Conservation (phyloP, 73 alveolate species). For the Stentor coeruleus region DNA sequence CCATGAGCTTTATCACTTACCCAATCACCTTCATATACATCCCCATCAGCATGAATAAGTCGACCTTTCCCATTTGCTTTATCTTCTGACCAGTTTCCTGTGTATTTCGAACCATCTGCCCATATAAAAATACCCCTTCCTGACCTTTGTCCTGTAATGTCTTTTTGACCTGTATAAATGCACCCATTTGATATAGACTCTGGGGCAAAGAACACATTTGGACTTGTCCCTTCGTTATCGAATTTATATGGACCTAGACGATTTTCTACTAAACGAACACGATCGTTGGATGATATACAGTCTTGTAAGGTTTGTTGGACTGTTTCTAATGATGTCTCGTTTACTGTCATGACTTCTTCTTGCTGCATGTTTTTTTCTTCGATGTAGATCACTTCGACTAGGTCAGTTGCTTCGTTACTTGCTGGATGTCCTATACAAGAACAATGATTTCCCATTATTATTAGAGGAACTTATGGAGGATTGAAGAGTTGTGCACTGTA, state of each 20-base stretch:
- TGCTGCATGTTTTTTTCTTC: not conserved
- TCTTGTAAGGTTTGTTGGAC: not conserved
- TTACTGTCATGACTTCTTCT: not conserved
- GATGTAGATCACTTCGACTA: not conserved
- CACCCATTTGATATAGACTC: not conserved
- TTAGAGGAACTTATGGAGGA: too few species aligned
- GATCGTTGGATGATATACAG: not conserved
- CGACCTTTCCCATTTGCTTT: slow-evolving; percentile 47
- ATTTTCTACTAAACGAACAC: not conserved
- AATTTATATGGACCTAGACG: not conserved
- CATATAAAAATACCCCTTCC: slow-evolving; percentile 24
- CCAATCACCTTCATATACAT: slow-evolving; percentile 60
- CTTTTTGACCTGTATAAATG: slow-evolving; percentile 18
- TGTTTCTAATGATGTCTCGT: not conserved
- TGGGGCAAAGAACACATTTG: not conserved
- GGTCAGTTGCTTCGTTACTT: not conserved
- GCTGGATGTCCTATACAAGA: not conserved
- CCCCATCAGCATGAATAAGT: slow-evolving; percentile 51
- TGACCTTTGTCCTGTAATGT: not conserved
- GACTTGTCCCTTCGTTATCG: not conserved
- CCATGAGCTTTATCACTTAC: slow-evolving; percentile 69
- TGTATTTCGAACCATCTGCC: slow-evolving; percentile 35
- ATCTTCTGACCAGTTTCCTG: slow-evolving; percentile 40
- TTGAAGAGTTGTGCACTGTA: too few species aligned
- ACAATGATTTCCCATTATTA: not conserved